phyloP scores from a whole-genome alignment of 257 asterid genomes.

The Jacaranda copaia region DNA sequence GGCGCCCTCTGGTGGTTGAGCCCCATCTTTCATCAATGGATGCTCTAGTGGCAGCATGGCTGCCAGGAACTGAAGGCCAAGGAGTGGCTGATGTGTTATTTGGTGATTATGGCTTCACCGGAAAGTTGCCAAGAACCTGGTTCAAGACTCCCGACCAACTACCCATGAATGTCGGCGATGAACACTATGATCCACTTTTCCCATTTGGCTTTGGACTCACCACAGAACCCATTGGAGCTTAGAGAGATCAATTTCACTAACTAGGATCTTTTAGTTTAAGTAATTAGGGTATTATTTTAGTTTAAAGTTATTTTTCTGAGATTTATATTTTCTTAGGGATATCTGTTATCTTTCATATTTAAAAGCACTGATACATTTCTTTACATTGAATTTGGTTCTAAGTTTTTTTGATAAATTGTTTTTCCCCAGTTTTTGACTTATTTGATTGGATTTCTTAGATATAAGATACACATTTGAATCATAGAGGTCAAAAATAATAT shows the following conservation, averaged over 20 bases:
- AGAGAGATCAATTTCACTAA: background rate
- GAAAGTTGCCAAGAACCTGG: constrained; percentile 67
- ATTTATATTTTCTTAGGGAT: background rate
- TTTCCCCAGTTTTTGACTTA: background rate
- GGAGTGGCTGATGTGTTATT: constrained; percentile 69
- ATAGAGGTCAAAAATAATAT: background rate
- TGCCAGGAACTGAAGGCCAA: constrained; percentile 72
- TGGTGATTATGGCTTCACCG: constrained; percentile 65
- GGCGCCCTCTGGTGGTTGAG: constrained; percentile 59
- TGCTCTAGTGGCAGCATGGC: constrained; percentile 76
- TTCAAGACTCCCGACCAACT: constrained; percentile 63
- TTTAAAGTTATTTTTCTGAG: background rate
- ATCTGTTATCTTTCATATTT: background rate
- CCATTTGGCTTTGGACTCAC: constrained; percentile 66
- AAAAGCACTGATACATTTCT: background rate
- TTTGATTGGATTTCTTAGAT: background rate
- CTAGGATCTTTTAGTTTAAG: background rate
- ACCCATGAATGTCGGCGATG: constrained; percentile 67
- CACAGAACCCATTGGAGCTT: constrained; percentile 30
- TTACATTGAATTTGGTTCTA: background rate
- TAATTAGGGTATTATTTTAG: background rate
- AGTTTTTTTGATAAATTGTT: background rate
- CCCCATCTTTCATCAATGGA: constrained; percentile 51
- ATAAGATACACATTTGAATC: background rate
- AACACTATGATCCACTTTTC: constrained; percentile 64